A percentile compares a stretch with the other conserved stretches of the same genome.
phyloP scores from a whole-genome alignment of 177 flowering plant genomes.

The Tripterygium wilfordii region DNA sequence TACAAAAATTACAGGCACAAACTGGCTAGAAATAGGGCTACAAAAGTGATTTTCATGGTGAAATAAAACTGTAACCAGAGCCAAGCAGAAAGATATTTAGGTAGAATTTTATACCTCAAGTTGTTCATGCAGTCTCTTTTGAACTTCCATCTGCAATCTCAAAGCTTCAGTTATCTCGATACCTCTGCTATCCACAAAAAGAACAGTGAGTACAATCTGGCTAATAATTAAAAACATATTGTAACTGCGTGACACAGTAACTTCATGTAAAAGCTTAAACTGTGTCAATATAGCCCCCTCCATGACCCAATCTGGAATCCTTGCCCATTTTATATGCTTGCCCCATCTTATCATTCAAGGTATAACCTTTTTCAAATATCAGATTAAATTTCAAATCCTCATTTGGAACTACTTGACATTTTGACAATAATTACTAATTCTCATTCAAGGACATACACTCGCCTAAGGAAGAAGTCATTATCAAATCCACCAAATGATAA shows the following conservation, averaged over 20 bases:
- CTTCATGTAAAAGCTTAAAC: too few relatives aligned
- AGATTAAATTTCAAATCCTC: too few relatives aligned
- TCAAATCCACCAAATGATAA: too few relatives aligned
- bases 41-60: neutral
- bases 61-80: neutral
- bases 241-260: neutral
- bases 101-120: constrained; percentile 44
- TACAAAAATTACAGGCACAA: neutral
- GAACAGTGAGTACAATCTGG: neutral
- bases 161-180: constrained; percentile 59
- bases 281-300: too few relatives aligned
- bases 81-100: neutral
- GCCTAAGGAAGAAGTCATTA: too few relatives aligned
- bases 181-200: constrained; percentile 6
- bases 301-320: too few relatives aligned
- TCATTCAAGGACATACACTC: too few relatives aligned
- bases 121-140: constrained; percentile 65
- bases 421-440: too few relatives aligned
- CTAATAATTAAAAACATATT: neutral
- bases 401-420: too few relatives aligned
- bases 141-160: constrained; percentile 63
- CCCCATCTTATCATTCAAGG: too few relatives aligned
- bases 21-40: neutral
- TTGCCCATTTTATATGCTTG: too few relatives aligned
- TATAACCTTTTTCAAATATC: too few relatives aligned